phyloP scores from a whole-genome alignment of 768 basidiomycete species.

The Tricholoma hemisulphureum region DNA sequence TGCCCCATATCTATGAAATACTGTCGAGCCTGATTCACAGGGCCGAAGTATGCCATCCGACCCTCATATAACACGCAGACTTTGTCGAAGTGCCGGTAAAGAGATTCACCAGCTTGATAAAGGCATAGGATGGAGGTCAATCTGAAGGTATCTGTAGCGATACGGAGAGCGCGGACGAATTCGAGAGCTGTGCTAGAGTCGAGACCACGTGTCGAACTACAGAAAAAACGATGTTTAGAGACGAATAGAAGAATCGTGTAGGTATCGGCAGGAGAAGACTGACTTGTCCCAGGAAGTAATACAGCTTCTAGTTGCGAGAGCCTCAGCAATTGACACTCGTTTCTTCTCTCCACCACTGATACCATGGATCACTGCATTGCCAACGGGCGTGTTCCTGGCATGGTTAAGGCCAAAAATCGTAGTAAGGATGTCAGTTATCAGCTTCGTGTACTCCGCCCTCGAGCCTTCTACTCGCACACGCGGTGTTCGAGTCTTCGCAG shows the following conservation, averaged over 20 bases:
- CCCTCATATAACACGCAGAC: constrained; percentile 78
- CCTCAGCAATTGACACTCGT: constrained; percentile 66
- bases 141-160: constrained; percentile 57
- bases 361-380: constrained; percentile 59
- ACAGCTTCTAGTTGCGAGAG: constrained; percentile 53
- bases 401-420: constrained; percentile 79
- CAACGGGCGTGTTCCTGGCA: constrained; percentile 61
- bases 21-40: constrained; percentile 56
- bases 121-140: constrained; percentile 73
- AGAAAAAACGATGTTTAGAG: neutral
- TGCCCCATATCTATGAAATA: constrained; percentile 69
- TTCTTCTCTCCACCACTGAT: constrained; percentile 56
- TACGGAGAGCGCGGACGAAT: constrained; percentile 65
- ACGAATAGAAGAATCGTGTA: neutral
- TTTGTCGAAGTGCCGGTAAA: constrained; percentile 72
- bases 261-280: neutral
- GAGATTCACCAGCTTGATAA: constrained; percentile 77
- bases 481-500: constrained; percentile 66
- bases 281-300: constrained; percentile 42
- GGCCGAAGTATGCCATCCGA: constrained; percentile 72
- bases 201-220: constrained; percentile 63
- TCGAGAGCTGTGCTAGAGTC: constrained; percentile 73
- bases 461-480: constrained; percentile 44
- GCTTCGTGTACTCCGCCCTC: constrained; percentile 41
- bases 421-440: constrained; percentile 56